These are phyloP conservation scores for Podospora sp. DNA, from an alignment of 495 filamentous ascomycete genomes.

Conservation along the genomic window DNA sequence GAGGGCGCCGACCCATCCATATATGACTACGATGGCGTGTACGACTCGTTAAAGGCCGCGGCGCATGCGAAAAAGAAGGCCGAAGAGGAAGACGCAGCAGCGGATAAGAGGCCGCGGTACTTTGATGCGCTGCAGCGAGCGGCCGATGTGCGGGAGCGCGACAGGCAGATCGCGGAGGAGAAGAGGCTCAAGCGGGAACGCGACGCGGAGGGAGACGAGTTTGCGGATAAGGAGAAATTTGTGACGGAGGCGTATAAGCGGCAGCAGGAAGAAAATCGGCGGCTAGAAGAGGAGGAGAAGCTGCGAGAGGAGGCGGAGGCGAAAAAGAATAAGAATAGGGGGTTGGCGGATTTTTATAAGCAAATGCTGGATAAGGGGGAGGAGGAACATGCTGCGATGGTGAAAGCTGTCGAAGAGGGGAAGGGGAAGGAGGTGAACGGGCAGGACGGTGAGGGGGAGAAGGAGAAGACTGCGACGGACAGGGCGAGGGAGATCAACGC, in stretches of 20 bases:
- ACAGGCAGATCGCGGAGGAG: conserved; percentile 84
- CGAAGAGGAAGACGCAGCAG: conserved; percentile 42
- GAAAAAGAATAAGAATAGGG: conserved; percentile 66
- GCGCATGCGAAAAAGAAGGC: conserved; percentile 37
- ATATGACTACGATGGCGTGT: conserved; percentile 76
- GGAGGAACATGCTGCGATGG: conserved; percentile 69
- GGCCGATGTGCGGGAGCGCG: conserved; percentile 84
- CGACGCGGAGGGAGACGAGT: conserved; percentile 92
- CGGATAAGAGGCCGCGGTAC: conserved; percentile 71
- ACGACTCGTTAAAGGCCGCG: conserved; percentile 62
- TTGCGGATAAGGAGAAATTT: conserved; percentile 93
- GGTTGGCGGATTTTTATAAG: conserved; percentile 87
- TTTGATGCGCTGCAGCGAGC: conserved; percentile 79
- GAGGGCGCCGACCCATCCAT: conserved; percentile 68
- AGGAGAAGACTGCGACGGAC: conserved; percentile 71
- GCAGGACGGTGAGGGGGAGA: conserved; percentile 41
- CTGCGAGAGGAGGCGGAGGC: conserved; percentile 67
- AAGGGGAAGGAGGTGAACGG: conserved; percentile 53
- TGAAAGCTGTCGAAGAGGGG: conserved; percentile 67
- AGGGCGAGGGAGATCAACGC: conserved; percentile 73
- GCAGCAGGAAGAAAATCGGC: conserved; percentile 82
- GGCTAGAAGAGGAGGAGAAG: conserved; percentile 80
- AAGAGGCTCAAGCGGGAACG: conserved; percentile 83
- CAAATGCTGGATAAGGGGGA: conserved; percentile 79
- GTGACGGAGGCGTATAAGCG: conserved; percentile 94